phyloP scores from a whole-genome alignment of 2,329 filamentous ascomycete genomes.

The Penicillium sp. region DNA sequence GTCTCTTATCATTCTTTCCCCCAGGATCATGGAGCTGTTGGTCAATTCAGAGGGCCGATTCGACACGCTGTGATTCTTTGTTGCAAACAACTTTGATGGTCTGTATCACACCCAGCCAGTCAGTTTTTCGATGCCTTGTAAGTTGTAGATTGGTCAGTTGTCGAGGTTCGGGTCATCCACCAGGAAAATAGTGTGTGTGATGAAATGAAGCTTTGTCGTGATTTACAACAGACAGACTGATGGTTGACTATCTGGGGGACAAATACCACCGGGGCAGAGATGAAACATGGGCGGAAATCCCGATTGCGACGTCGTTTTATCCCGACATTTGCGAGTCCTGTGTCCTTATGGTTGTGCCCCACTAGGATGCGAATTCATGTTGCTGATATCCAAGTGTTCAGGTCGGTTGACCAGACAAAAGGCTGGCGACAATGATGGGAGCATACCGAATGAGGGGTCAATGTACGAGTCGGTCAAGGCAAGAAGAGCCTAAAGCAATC shows the following conservation, averaged over 20 bases:
- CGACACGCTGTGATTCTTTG: neutral
- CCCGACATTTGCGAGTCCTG: neutral
- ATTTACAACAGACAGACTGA: constrained; percentile 19
- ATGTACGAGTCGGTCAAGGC: constrained; percentile 6
- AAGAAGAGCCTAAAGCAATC: neutral
- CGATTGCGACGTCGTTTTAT: neutral
- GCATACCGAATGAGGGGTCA: constrained; percentile 5
- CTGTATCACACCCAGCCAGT: neutral
- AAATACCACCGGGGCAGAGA: constrained; percentile 7
- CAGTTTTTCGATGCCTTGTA: neutral
- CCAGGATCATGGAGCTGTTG: neutral
- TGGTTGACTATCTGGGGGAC: constrained; percentile 5
- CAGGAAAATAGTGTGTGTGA: neutral
- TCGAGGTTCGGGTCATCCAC: neutral
- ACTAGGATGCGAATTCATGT: neutral
- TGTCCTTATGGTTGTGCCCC: neutral
- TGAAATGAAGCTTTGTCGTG: neutral
- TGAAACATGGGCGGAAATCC: neutral
- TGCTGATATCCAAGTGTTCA: neutral
- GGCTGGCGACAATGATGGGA: neutral
- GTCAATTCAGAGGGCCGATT: neutral
- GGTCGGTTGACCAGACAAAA: neutral
- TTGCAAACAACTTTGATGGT: neutral
- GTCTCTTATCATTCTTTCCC: neutral
- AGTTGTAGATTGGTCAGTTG: neutral